Conservation (phyloP, 305 asterid species). For the Ilex paraguariensis region DNA sequence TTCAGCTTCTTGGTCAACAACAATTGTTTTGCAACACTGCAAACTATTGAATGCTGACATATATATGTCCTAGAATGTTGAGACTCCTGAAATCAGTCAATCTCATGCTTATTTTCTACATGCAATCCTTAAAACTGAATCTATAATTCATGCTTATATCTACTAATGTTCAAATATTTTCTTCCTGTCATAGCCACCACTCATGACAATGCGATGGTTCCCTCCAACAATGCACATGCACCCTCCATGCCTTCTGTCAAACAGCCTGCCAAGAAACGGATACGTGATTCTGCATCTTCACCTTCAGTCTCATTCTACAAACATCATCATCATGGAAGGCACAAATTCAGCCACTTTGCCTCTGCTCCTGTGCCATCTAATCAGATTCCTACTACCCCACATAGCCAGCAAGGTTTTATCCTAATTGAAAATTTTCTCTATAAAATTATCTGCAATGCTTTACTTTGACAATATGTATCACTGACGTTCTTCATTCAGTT, state of each 20-base stretch:
- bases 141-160: slow-evolving; percentile 4
- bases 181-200: slow-evolving; percentile 28
- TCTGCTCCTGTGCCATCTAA: slow-evolving; percentile 33
- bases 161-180: slow-evolving; percentile 4
- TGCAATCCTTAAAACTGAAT: slow-evolving; percentile 3
- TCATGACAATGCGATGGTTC: slow-evolving; percentile 18
- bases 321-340: slow-evolving; percentile 29
- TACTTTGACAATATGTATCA: neutral
- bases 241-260: slow-evolving; percentile 25
- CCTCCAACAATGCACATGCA: slow-evolving; percentile 25
- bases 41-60: too few relatives aligned
- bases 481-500: neutral
- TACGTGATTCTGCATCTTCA: slow-evolving; percentile 25
- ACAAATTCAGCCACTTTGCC: slow-evolving; percentile 33
- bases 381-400: slow-evolving; percentile 21
- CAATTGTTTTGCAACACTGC: too few relatives aligned
- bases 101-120: too few relatives aligned
- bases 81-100: too few relatives aligned
- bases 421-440: neutral
- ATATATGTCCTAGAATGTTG: too few relatives aligned
- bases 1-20: too few relatives aligned
- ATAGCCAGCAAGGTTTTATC: slow-evolving; percentile 36
- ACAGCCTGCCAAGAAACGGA: slow-evolving; percentile 25
- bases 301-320: slow-evolving; percentile 26
- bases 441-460: neutral